Conservation (phyloP, 169 alveolate species). For the Plasmodium vivax region DNA sequence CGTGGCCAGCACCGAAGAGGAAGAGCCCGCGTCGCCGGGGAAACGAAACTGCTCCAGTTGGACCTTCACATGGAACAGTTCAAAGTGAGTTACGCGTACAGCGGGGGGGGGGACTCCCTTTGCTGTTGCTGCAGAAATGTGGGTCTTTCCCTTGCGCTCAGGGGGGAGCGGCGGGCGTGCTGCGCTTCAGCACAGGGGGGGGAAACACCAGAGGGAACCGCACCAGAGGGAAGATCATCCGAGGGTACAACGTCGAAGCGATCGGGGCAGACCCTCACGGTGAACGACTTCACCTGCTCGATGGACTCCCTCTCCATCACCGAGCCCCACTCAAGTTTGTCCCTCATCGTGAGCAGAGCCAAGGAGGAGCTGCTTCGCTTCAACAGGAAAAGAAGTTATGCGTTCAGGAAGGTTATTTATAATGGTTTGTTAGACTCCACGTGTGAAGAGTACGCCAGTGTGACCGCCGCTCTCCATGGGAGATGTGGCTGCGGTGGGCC, state of each 20-base stretch:
- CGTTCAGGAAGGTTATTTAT: neutral
- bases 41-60: neutral
- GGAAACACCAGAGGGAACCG: too few species aligned
- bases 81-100: neutral
- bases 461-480: neutral
- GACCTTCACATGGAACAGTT: neutral
- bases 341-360: neutral
- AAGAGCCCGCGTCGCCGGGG: neutral
- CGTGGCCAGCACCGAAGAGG: neutral
- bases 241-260: too few species aligned
- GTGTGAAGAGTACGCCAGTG: neutral
- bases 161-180: neutral
- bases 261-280: neutral
- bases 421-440: neutral
- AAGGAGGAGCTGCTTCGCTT: neutral
- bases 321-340: neutral
- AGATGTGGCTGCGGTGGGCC: neutral
- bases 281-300: slow-evolving; percentile 1
- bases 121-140: slow-evolving; percentile 2
- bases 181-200: neutral
- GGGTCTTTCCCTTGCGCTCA: neutral
- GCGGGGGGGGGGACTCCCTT: neutral
- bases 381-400: neutral
- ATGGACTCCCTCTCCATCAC: neutral
- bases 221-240: too few species aligned